Base-by-base conservation (phyloP, 2,329 filamentous ascomycete genomes). In the Aspergillus felis region DNA sequence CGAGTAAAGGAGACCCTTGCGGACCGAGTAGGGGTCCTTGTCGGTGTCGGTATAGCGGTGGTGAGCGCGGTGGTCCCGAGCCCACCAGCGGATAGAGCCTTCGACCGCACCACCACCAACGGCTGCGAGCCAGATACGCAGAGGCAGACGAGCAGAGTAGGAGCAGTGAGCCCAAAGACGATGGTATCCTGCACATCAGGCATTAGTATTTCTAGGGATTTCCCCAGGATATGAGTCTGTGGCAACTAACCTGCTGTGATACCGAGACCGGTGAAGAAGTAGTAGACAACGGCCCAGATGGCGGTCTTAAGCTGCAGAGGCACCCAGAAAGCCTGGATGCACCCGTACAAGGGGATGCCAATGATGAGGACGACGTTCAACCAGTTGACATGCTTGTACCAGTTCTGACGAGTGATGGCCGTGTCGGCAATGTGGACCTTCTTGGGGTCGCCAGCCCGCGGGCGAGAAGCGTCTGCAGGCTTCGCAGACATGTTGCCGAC, bases 321-420 rank as follows among this genome's bases (percentile, higher is more conserved):
- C 49, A 91, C 88, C 87, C 88, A 96, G 77, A 89, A 86, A 53
- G 91, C 83, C 55, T 85, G 83, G 66, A 94, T 76, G 71, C 88
- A 83, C 61, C 92, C 92, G 57, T 84, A 80, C 50, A 92, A 61
- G 46, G 92, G 92, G 49, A 96, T 83, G 65, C 88, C 81, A 64
- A 95, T 76, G 73, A 96, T 93, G 73, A 96, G 84, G 61, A 82
- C 83, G 61, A 90, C 87, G 76, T 96, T 96, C 65, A 96, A 83
- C 91, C 92, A 96, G 83, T 96, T 92, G 81, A 96, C 84, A 73
- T 96, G 92, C 79, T 92, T 88, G 79, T 92, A 87, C 90, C 90
- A 94, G 81, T 96, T 96, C 69, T 82, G 79, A 76, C 81, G 83
- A 59, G 90, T 96, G 67, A 95, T 87, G 57, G 89, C 88, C 62